Evolutionary conservation across 2,329 filamentous ascomycete genomes (phyloP).

Genomic region (Dichotomopilus funicola): DNA sequence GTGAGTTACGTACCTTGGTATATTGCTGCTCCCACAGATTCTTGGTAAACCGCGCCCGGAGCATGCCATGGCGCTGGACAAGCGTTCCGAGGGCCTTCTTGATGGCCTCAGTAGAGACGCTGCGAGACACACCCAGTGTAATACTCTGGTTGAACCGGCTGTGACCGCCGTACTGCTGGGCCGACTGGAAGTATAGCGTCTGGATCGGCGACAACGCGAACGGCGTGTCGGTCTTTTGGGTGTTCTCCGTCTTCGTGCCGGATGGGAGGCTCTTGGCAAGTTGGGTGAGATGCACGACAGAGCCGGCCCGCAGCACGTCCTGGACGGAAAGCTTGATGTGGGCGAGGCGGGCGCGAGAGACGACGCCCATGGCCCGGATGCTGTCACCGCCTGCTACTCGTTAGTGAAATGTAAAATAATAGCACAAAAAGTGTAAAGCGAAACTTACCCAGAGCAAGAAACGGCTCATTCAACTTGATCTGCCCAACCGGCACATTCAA

Average conservation of each 20-base stretch:
- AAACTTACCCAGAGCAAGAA: conserved; percentile 19
- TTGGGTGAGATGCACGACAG: conserved; percentile 19
- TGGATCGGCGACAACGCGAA: conserved; percentile 21
- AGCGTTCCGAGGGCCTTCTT: conserved; percentile 15
- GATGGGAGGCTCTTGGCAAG: conserved; percentile 12
- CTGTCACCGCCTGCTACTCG: conserved; percentile 20
- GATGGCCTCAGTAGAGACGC: conserved; percentile 8
- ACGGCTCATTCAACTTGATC: conserved; percentile 16
- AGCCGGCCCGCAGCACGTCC: conserved; percentile 21
- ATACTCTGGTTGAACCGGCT: conserved; percentile 24
- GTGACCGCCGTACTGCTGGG: conserved; percentile 9
- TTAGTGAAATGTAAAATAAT: background rate
- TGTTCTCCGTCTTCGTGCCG: background rate
- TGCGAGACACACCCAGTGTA: conserved; percentile 11
- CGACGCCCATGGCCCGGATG: conserved; percentile 23
- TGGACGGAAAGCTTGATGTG: conserved; percentile 19
- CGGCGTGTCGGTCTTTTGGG: conserved; percentile 7
- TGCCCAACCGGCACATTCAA: conserved; percentile 15
- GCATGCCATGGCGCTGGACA: conserved; percentile 22
- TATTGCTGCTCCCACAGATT: conserved; percentile 16
- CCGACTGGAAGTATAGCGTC: conserved; percentile 15
- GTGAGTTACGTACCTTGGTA: conserved; percentile 8
- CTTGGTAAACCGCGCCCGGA: conserved; percentile 17
- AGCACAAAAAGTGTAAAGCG: background rate
- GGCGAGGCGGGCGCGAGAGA: conserved; percentile 22